Base-by-base conservation (phyloP, 164 flowering plant genomes). In the Nymphaea colorata region DNA sequence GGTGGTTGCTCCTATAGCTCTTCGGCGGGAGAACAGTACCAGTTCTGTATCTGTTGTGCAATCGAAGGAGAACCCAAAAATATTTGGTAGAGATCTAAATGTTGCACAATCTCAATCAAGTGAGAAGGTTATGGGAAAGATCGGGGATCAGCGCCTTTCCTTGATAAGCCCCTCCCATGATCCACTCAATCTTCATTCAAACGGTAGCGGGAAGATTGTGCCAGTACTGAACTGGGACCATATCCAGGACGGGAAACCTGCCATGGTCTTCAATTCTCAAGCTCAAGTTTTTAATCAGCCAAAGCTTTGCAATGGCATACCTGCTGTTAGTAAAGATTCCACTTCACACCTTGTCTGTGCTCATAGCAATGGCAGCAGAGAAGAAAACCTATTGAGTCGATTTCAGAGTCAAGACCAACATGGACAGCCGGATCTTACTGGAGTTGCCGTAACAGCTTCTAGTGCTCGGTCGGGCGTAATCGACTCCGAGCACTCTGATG, bases 61-160 rank as follows among this genome's bases (percentile, higher is more conserved):
- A 5, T 72, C 66, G 11, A 82, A 82, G 6, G 83, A 80, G 14
- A 62, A 64, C 71, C 77, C 87, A 10, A 91, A 86, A 80, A 80
- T 87, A 67, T 94, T 91, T 69, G 97, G 99, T 59, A 89, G 88
- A 74, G 91, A 90, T 76, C 68, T 90, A 75, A 84, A 77, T 61
- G 74, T 76, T 0, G 75, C 75, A 53, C 73, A 76, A 4, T 66
- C 81, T 18, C 86, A 80, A 41, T 44, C 70, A 17, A 79, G 82
- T 66, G 93, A 86, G 73, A 93, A 88, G 71, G 83, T 80, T 59
- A 77, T 84, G 59, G 75, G 82, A 42, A 76, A 84, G 59, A 90
- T 87, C 76, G 74, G 79, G 72, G 97, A 82, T 6, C 88, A 86
- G 62, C 79, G 79, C 72, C 73, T 80, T 5, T 85, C 86, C 83